Evolutionary conservation across 2,329 filamentous ascomycete species (phyloP).

Genomic region (Aplosporella prunicola): DNA sequence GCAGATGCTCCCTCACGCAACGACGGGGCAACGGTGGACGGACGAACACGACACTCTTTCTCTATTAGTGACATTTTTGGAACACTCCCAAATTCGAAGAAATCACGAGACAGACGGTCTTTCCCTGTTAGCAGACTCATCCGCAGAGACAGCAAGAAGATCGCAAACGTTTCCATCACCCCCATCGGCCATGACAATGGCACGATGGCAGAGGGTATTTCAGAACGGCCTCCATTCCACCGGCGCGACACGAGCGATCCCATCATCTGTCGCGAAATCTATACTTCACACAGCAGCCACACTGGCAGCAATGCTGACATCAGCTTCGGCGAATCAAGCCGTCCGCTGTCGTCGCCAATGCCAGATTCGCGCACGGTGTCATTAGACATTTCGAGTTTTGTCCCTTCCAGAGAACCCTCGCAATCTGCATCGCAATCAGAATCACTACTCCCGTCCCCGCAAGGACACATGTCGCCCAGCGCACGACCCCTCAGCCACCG

Average conservation of each 20-base stretch:
- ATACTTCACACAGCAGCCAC: constrained; percentile 16
- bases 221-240: constrained; percentile 22
- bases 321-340: constrained; percentile 11
- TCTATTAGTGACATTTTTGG: constrained; percentile 23
- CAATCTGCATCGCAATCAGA: no score
- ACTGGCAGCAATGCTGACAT: constrained; percentile 8
- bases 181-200: constrained; percentile 14
- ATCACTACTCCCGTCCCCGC: no score
- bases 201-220: constrained; percentile 25
- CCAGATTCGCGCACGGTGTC: constrained; percentile 9
- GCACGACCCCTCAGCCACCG: constrained; percentile 7
- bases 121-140: constrained; percentile 17
- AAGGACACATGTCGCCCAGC: constrained; percentile 1
- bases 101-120: constrained; percentile 1
- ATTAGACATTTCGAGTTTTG: constrained; percentile 8
- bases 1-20: constrained; percentile 11
- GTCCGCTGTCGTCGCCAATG: constrained; percentile 5
- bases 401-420: constrained; percentile 4
- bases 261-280: constrained; percentile 21
- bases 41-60: constrained; percentile 40
- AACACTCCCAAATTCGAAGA: constrained; percentile 1
- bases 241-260: constrained; percentile 30
- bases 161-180: constrained; percentile 20
- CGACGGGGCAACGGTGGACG: no score
- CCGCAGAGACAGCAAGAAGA: constrained; percentile 24